Conservation (phyloP, 2,329 filamentous ascomycete genomes). For the Fusarium albosuccineum region DNA sequence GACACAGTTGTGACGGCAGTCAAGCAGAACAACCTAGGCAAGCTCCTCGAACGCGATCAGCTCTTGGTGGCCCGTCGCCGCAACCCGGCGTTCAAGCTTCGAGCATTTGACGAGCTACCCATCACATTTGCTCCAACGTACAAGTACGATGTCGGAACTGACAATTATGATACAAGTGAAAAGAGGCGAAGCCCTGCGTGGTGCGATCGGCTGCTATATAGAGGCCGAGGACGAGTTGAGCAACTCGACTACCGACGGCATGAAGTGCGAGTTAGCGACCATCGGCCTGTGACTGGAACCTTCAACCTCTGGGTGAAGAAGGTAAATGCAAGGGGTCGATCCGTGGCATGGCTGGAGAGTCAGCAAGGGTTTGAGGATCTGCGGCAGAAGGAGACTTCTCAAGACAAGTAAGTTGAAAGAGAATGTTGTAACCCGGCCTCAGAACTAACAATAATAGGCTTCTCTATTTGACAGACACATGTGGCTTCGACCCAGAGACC, state of each 20-base stretch:
- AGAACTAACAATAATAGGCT: slow-evolving; percentile 55
- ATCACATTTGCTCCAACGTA: slow-evolving; percentile 97
- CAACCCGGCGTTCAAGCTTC: slow-evolving; percentile 89
- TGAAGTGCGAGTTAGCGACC: slow-evolving; percentile 91
- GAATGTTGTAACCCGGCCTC: no score
- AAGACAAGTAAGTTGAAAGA: slow-evolving; percentile 78
- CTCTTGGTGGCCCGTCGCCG: slow-evolving; percentile 88
- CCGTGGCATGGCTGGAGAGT: slow-evolving; percentile 77
- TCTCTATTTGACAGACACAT: slow-evolving; percentile 63
- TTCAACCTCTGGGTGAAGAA: slow-evolving; percentile 90
- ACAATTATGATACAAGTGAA: slow-evolving; percentile 93
- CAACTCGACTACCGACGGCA: slow-evolving; percentile 90
- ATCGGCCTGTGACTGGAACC: slow-evolving; percentile 88
- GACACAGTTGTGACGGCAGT: slow-evolving; percentile 92
- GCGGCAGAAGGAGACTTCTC: slow-evolving; percentile 74
- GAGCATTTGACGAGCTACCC: slow-evolving; percentile 89
- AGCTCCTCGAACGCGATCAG: slow-evolving; percentile 93
- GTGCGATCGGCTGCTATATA: slow-evolving; percentile 94
- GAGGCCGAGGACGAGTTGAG: slow-evolving; percentile 83
- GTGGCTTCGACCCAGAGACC: slow-evolving; percentile 67
- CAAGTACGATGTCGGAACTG: slow-evolving; percentile 97
- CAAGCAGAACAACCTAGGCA: slow-evolving; percentile 81
- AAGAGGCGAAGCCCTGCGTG: slow-evolving; percentile 95
- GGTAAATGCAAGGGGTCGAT: slow-evolving; percentile 76
- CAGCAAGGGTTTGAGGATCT: slow-evolving; percentile 81